These are phyloP conservation scores for Mycena latifolia DNA, from an alignment of 768 basidiomycete species.

Conservation along the genomic window DNA sequence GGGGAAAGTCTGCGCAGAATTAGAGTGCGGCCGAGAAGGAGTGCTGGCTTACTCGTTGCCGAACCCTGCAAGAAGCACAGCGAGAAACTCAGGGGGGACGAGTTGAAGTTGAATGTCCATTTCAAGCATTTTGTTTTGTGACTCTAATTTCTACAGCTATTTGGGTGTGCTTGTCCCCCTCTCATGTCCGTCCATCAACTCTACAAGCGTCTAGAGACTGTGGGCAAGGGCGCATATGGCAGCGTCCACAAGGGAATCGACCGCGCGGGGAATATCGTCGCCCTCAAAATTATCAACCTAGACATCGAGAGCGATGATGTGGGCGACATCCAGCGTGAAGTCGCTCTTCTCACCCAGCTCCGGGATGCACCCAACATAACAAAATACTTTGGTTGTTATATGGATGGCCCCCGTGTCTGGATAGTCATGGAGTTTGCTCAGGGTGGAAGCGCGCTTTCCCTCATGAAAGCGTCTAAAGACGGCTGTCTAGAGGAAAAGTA, in stretches of 20 bases:
- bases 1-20: constrained; percentile 69
- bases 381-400: constrained; percentile 95
- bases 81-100: constrained; percentile 84
- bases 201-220: constrained; percentile 89
- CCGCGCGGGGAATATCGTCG: constrained; percentile 88
- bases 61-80: constrained; percentile 90
- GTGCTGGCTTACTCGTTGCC: constrained; percentile 82
- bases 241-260: constrained; percentile 95
- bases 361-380: constrained; percentile 93
- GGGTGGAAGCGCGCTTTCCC: constrained; percentile 92
- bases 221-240: constrained; percentile 96
- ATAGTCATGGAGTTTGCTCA: constrained; percentile 99
- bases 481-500: constrained; percentile 90
- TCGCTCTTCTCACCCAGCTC: constrained; percentile 90
- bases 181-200: constrained; percentile 75
- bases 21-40: constrained; percentile 9
- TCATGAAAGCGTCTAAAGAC: constrained; percentile 89
- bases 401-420: constrained; percentile 97
- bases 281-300: constrained; percentile 98
- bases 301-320: constrained; percentile 98
- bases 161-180: not conserved
- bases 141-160: too few species aligned
- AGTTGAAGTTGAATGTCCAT: constrained; percentile 48
- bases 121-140: constrained; percentile 21
- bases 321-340: constrained; percentile 95